Evolutionary conservation across 2,329 filamentous ascomycete genomes (phyloP), one percentile per base, ranked within the genome.

Genomic region (Lachnellula willkommii): DNA sequence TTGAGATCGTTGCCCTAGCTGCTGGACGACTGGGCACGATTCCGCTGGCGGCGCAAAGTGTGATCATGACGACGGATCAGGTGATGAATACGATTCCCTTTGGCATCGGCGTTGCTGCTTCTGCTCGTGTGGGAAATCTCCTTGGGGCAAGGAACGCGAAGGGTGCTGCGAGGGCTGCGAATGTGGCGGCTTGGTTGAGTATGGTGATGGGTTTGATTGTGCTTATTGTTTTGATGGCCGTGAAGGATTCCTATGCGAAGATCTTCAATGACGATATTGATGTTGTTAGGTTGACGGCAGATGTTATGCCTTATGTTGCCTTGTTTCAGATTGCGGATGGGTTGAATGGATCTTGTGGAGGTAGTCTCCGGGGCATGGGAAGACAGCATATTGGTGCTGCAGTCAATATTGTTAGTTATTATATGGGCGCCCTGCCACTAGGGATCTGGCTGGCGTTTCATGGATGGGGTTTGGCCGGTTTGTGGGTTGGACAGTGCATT

Each of bases 301-400:
- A 85, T 15, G 87, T 95, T 26, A 85, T 95, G 77, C 91, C 91
- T 0, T 93, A 85, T 65, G 90, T 95, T 1, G 91, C 90, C 0
- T 75, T 95, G 2, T 95, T 95, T 72, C 90, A 95, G 74, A 92
- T 95, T 57, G 90, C 90, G 0, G 90, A 95, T 68, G 91, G 90
- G 0, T 73, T 95, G 36, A 94, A 94, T 65, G 90, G 90, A 1
- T 88, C 84, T 57, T 95, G 90, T 67, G 90, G 91, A 1, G 90
- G 91, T 1, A 83, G 84, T 20, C 73, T 95, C 14, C 75, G 90
- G 61, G 91, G 90, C 0, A 94, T 93, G 89, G 91, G 90, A 2
- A 76, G 88, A 53, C 90, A 95, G 71, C 90, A 92, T 77, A 80
- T 95, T 50, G 91, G 91, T 14, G 90, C 90, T 1, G 74, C 84